Percentiles rank a stretch among this genome's conserved stretches.
These are phyloP conservation scores for Magnusiomyces ingens DNA, from an alignment of 1,139 yeast genomes.

Conservation along the genomic window DNA sequence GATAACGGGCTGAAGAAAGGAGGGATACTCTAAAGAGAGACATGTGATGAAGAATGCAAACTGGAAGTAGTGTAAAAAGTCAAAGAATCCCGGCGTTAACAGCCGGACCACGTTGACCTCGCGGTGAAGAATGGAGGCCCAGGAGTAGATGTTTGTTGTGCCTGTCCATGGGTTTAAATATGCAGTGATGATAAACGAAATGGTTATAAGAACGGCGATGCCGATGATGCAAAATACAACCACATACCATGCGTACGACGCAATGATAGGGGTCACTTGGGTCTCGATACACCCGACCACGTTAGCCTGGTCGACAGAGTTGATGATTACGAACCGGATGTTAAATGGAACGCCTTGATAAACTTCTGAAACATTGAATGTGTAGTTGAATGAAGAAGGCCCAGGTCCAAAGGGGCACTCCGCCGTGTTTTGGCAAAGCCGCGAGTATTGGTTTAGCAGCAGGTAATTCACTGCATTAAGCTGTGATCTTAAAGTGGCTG, in stretches of 20 bases:
- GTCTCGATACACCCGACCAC: conserved; percentile 45
- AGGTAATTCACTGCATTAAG: conserved; percentile 22
- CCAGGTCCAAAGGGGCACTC: conserved; percentile 29
- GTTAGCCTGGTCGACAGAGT: conserved; percentile 34
- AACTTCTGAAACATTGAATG: conserved; percentile 22
- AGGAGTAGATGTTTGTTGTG: conserved; percentile 50
- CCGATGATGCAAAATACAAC: conserved; percentile 40
- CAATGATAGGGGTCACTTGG: conserved; percentile 48
- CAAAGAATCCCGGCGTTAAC: conserved; percentile 49
- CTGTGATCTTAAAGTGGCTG: conserved; percentile 24
- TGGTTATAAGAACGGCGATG: conserved; percentile 39
- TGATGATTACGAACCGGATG: conserved; percentile 27
- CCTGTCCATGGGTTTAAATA: conserved; percentile 54
- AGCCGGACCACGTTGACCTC: conserved; percentile 51
- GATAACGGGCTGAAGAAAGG: conserved; percentile 54
- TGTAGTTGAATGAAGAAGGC: conserved; percentile 22
- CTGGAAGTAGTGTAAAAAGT: conserved; percentile 48
- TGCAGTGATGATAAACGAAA: conserved; percentile 39
- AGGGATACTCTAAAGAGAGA: conserved; percentile 54
- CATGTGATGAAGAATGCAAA: conserved; percentile 54
- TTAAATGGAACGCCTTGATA: conserved; percentile 29
- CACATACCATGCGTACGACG: conserved; percentile 37
- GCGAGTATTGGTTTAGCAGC: conserved; percentile 20
- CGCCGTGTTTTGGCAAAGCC: conserved; percentile 26
- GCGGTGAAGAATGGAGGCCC: conserved; percentile 55